These are phyloP conservation scores for Debaryomyces coudertii DNA, from an alignment of 1,139 yeast species.

Conservation along the genomic window DNA sequence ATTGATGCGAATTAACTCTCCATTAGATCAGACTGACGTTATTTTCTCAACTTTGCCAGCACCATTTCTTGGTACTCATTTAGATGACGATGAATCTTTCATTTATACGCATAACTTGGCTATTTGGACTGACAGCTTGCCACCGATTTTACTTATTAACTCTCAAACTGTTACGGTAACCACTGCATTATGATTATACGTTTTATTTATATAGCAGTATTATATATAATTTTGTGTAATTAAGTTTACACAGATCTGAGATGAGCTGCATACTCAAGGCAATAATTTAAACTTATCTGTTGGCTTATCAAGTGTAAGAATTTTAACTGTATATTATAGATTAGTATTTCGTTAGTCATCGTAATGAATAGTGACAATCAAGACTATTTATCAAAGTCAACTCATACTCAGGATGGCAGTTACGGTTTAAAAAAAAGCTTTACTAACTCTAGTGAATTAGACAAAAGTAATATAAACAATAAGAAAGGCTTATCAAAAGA, in stretches of 20 bases:
- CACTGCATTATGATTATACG: conserved; percentile 62
- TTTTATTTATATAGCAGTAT: neutral
- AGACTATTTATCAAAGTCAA: conserved; percentile 34
- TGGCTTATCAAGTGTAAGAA: neutral
- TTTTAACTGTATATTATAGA: neutral
- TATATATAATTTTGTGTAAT: conserved; percentile 7
- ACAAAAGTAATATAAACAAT: conserved; percentile 10
- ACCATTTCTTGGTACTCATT: conserved; percentile 81
- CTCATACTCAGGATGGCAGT: conserved; percentile 42
- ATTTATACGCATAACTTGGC: conserved; percentile 79
- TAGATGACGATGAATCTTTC: conserved; percentile 64
- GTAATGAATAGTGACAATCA: conserved; percentile 4
- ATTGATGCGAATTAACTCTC: conserved; percentile 65
- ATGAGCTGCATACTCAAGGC: neutral
- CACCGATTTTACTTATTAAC: conserved; percentile 79
- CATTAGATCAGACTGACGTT: conserved; percentile 62
- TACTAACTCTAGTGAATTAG: conserved; percentile 11
- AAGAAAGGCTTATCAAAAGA: conserved; percentile 26
- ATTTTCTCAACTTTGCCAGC: conserved; percentile 90
- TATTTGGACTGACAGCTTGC: conserved; percentile 78
- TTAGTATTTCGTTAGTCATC: conserved; percentile 5
- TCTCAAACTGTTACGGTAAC: conserved; percentile 96
- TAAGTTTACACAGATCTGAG: neutral
- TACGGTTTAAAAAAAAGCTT: conserved; percentile 26
- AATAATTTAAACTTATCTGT: neutral